Conservation (phyloP, 768 basidiomycete species). For the Hypholoma sublateritium region DNA sequence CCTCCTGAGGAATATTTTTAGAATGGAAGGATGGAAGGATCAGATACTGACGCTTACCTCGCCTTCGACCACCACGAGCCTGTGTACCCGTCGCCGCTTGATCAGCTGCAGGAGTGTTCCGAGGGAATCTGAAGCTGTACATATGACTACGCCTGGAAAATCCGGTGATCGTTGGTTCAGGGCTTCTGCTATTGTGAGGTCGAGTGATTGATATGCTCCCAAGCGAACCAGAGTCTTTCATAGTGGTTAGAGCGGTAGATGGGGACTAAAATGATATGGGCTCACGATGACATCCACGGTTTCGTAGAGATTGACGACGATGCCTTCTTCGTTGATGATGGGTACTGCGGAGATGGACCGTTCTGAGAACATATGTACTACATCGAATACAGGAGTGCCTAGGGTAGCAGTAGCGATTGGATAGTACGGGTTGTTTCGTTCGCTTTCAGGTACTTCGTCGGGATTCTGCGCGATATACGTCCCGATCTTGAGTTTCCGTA, state of each 20-base stretch:
- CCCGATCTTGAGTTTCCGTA: conserved; percentile 89
- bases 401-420: conserved; percentile 92
- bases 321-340: conserved; percentile 88
- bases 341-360: conserved; percentile 95
- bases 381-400: conserved; percentile 92
- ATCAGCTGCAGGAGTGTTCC: conserved; percentile 89
- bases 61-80: conserved; percentile 93
- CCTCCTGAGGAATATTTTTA: conserved; percentile 50
- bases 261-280: conserved; percentile 18
- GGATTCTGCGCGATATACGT: conserved; percentile 75
- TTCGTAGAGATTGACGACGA: conserved; percentile 96
- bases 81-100: conserved; percentile 90
- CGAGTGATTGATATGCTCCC: conserved; percentile 94
- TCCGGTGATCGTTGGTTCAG: conserved; percentile 89
- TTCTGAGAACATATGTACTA: conserved; percentile 98
- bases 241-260: conserved; percentile 2
- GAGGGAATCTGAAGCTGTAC: conserved; percentile 89
- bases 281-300: conserved; percentile 98
- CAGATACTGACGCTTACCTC: conserved; percentile 49
- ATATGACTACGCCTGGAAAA: conserved; percentile 96
- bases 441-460: conserved; percentile 45
- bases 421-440: conserved; percentile 64
- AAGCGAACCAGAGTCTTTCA: conserved; percentile 87
- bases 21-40: conserved; percentile 1
- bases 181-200: conserved; percentile 90